phyloP scores from a whole-genome alignment of 1,139 yeast species.

The Nadsonia commutata region DNA sequence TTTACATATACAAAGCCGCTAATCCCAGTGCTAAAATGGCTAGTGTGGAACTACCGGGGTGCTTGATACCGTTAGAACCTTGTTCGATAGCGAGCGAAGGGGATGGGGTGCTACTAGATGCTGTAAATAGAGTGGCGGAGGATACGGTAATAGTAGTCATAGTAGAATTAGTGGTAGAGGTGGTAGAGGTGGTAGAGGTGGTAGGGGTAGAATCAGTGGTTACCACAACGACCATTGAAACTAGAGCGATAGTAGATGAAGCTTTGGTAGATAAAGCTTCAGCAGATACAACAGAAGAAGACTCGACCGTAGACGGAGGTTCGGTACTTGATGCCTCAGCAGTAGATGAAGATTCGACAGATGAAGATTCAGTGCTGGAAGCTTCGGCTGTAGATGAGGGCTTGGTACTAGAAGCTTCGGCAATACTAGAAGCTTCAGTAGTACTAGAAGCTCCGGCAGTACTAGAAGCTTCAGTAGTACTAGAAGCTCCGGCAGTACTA shows the following conservation, averaged over 20 bases:
- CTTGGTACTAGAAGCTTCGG: conserved; percentile 15
- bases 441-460: neutral
- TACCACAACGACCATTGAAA: neutral
- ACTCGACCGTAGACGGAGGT: conserved; percentile 1
- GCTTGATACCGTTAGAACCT: neutral
- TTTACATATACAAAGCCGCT: no score
- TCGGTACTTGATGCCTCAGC: conserved; percentile 11
- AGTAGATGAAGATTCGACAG: conserved; percentile 14
- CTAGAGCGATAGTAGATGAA: neutral
- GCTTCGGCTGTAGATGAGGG: conserved; percentile 11
- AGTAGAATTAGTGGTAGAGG: neutral
- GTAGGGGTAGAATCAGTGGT: neutral
- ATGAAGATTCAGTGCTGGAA: conserved; percentile 10
- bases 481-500: neutral
- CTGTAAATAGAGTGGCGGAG: no score
- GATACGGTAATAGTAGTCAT: no score
- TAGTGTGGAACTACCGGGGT: neutral
- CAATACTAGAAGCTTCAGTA: conserved; percentile 17
- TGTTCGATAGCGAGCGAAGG: no score
- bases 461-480: conserved; percentile 1
- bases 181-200: neutral
- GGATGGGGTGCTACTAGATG: no score
- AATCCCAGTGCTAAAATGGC: neutral
- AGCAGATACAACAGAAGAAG: neutral
- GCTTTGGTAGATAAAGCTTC: neutral